Evolutionary conservation across 78 protist species (phyloP), one percentile per base, ranked within the genome.

Genomic region (Parvularia atlantis): DNA sequence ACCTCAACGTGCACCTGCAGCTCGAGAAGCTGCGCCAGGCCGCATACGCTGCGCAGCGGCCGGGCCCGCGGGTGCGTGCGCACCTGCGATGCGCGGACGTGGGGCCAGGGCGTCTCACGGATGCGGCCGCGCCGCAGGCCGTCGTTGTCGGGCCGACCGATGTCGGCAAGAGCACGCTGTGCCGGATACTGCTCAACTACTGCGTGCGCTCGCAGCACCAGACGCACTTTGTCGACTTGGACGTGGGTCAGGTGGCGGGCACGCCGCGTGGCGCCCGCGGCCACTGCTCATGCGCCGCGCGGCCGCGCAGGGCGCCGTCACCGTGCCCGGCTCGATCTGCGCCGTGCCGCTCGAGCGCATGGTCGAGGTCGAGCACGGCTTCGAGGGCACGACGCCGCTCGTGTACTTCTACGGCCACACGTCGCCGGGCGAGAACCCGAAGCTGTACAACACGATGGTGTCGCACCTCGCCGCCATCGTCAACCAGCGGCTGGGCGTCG

Each of bases 171-270:
- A 70, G 85, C 35, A 39, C 90, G 20, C 33, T 89, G 16, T 40
- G 73, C 26, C 46, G 65, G 58, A 78, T 85, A 2, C 53, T 89
- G 7, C 44, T 73, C 11, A 83, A 71, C 43, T 89, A 75, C 33
- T 76, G 85, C 0, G 75, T 77, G 14, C 46, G 93, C 26, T 10
- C n/a, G 22, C 78, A 81, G 7, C 41, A 43, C 66, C 22, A 26
- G 28, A 71, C 86, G 20, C 2, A 60, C 2, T 80, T 70, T 56
- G 73, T 85, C 1, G 93, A 89, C 54, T 63, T 85, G 35, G 93
- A 85, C 63, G 76, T 85, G 5, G 89, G 88, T 17, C 89, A 87
- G 68, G n/a, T n/a, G n/a, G n/a, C n/a, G n/a, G n/a, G n/a, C n/a
- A n/a, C n/a, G n/a, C n/a, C n/a, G n/a, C n/a, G n/a, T n/a, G n/a